These are phyloP conservation scores for Claviceps spartinae DNA, from an alignment of 2,329 filamentous ascomycete genomes.

Conservation along the genomic window DNA sequence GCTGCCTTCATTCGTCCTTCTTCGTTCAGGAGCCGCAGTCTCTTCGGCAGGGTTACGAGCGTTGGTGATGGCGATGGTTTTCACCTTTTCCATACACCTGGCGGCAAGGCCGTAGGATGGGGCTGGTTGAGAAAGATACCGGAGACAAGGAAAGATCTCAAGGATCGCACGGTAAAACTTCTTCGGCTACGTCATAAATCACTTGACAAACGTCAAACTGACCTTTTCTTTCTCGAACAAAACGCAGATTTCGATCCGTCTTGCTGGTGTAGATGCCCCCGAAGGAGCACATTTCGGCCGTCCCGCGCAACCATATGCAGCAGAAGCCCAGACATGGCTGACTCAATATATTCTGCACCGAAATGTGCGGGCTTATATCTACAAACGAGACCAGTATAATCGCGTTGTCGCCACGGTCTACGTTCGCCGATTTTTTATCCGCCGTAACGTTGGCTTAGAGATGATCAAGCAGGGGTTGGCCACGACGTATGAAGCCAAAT, in stretches of 20 bases:
- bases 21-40: conserved; percentile 59
- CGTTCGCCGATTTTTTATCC: conserved; percentile 53
- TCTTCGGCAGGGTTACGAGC: conserved; percentile 79
- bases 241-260: conserved; percentile 64
- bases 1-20: conserved; percentile 60
- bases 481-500: conserved; percentile 88
- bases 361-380: conserved; percentile 69
- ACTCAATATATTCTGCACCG: conserved; percentile 54
- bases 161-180: conserved; percentile 55
- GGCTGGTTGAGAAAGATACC: conserved; percentile 77
- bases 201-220: not conserved
- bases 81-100: conserved; percentile 85
- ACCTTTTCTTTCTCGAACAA: not conserved
- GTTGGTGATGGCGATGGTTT: conserved; percentile 97
- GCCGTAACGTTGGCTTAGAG: conserved; percentile 71
- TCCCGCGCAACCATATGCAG: conserved; percentile 69
- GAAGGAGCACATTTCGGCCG: conserved; percentile 87
- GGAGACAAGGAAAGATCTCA: conserved; percentile 51
- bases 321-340: conserved; percentile 76
- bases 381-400: conserved; percentile 82
- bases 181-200: not conserved
- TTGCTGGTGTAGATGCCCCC: conserved; percentile 88
- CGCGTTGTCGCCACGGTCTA: conserved; percentile 79
- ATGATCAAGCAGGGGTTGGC: conserved; percentile 80
- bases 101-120: conserved; percentile 79